Evolutionary conservation across 345 rosid species (phyloP).

Genomic region (Populus pruinosa): DNA sequence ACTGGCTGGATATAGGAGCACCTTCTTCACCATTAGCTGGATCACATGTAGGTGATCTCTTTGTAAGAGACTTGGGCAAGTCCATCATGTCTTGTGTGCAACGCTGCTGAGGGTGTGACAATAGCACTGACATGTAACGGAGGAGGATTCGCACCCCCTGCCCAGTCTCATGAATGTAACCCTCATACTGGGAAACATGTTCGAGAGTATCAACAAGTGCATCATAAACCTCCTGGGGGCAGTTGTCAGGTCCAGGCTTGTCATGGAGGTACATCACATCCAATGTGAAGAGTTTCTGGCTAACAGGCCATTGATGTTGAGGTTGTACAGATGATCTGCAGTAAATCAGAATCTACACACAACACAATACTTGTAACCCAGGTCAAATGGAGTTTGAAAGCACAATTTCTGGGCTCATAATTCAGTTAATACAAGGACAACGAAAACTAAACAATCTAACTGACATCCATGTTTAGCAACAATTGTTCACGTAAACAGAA

Average conservation of each 20-base stretch:
- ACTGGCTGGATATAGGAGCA: conserved; percentile 47
- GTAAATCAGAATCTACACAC: conserved; percentile 59
- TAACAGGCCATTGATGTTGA: conserved; percentile 64
- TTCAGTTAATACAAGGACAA: too few species aligned
- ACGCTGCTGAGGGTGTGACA: conserved; percentile 87
- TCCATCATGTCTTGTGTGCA: conserved; percentile 69
- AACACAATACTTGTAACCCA: not conserved
- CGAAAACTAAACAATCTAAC: too few species aligned
- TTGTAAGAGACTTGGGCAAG: conserved; percentile 68
- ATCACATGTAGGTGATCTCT: conserved; percentile 53
- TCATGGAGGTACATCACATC: conserved; percentile 93
- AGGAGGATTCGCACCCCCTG: conserved; percentile 66
- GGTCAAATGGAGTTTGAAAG: not conserved
- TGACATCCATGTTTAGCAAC: too few species aligned
- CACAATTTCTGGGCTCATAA: not conserved
- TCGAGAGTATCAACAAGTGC: conserved; percentile 75
- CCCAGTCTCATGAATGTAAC: conserved; percentile 80
- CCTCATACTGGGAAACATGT: conserved; percentile 74
- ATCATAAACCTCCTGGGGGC: conserved; percentile 86
- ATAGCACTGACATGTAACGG: conserved; percentile 59
- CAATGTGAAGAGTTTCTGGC: conserved; percentile 75
- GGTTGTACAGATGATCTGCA: conserved; percentile 80
- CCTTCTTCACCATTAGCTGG: conserved; percentile 44
- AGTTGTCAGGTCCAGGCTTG: conserved; percentile 84
- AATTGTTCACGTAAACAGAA: too few species aligned